Evolutionary conservation across 805 yeast genomes (phyloP), one percentile per base, ranked within the genome.

Genomic region (Blastobotrys attinorum): DNA sequence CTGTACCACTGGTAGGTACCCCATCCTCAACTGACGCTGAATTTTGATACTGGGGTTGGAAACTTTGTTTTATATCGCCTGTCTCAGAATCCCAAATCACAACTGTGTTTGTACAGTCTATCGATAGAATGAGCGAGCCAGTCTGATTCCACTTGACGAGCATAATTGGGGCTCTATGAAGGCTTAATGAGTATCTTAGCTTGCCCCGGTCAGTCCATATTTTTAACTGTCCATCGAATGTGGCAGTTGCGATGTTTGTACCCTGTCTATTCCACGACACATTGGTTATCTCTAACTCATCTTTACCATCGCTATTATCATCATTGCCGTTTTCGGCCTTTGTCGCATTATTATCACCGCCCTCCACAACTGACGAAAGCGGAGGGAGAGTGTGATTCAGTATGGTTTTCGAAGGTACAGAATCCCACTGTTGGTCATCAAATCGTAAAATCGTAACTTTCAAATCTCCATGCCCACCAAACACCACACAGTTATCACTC

Each of bases 201-300:
- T 73, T 71, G 0, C 95, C 95, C 38, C 77, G 81, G 0, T 75
- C 68, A 8, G 79, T 73, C 95, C 95, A 88, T n/a, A 84, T 66
- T 44, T 90, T 65, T 6, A 88, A 54, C 53, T 83, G 90, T 11
- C 96, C 96, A 54, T 72, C 72, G 43, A 72, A 76, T 2, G 79
- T 71, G 2, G 80, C 83, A 0, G 89, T 81, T 11, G 82, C 69
- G 2, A 87, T 60, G 11, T 70, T 52, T 33, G 73, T 66, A 0
- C 95, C 95, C 43, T 65, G 63, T 1, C 81, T 80, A 10, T 85
- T 73, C 94, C 94, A 86, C 7, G 76, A 50, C 3, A 57, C 33
- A 3, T 53, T 49, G 3, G 62, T 59, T n/a, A 56, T 47, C 21
- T 51, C 52, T 21, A 46, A 47, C 20, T 53, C 56, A n/a, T 44